Evolutionary conservation across 2,329 filamentous ascomycete species (phyloP), one percentile per base, ranked within the genome.

Genomic region (Ophiosphaerella herpotricha): DNA sequence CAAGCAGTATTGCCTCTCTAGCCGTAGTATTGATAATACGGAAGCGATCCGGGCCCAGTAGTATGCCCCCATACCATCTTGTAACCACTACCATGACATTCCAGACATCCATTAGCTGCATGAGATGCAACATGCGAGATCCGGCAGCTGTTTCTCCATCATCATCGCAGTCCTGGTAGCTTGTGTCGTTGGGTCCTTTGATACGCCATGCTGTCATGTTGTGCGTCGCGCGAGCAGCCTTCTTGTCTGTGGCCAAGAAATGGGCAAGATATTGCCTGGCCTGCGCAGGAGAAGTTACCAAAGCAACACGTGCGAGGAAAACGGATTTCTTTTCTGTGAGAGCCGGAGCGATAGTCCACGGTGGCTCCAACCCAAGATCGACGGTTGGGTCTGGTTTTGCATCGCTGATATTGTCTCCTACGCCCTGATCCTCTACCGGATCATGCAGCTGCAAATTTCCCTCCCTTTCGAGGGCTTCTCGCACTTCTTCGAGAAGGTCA

Each of bases 171-270:
- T 99, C 94, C 72, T 97, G 92, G 60, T 87, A 91, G 43, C 80
- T 81, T 4, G 78, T 77, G 56, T 74, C 76, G 48, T 78, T 80
- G 4, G 74, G 67, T 0, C 83, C 84, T 26, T 82, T 84, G 46
- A 97, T 92, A 9, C 94, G 84, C 90, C 91, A 97, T 1, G 93
- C 93, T 16, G 88, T 92, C 68, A 99, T 97, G 72, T 97, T 97
- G 73, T 99, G 94, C 52, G 93, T 91, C 4, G 94, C 94, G 39
- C 82, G 79, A n/a, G 91, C 87, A 32, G 91, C 87, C 61, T 89
- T 91, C 75, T 89, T 91, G 74, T 97, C 91, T 7, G 85, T 89
- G 5, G 86, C 82, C 7, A 97, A 80, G 1, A 99, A 81, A 70
- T 95, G 86, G 37, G 84, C 79, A 1, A 97, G 75, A 65, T 84